Percentiles rank a stretch among this genome's conserved stretches.
These are phyloP conservation scores for Volvox africanus DNA, from an alignment of 139 green algal species.

Conservation along the genomic window DNA sequence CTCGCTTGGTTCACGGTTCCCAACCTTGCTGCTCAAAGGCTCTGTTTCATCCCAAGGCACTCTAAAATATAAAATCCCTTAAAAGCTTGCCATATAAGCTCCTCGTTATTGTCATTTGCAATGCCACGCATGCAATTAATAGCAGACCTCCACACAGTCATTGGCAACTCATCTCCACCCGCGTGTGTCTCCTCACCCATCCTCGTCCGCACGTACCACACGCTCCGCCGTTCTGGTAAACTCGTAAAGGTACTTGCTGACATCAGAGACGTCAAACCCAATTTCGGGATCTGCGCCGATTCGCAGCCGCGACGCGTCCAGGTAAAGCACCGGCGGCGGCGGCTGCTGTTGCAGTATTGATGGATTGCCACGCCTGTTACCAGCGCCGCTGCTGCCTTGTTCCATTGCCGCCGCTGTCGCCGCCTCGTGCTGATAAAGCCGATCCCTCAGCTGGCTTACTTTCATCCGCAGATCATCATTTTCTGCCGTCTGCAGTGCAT, in stretches of 20 bases:
- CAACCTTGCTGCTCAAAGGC: too few relatives aligned
- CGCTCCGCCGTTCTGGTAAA: neutral
- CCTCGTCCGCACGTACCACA: neutral
- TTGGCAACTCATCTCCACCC: too few relatives aligned
- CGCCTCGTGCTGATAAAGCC: neutral
- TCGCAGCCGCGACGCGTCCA: constrained; percentile 4
- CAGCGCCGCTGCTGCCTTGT: neutral
- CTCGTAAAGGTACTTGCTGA: neutral
- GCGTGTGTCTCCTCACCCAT: too few relatives aligned
- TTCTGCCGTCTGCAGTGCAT: neutral
- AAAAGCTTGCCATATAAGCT: too few relatives aligned
- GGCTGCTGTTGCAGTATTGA: neutral
- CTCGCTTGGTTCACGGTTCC: too few relatives aligned
- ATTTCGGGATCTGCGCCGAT: neutral
- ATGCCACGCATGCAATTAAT: too few relatives aligned
- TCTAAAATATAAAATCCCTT: too few relatives aligned
- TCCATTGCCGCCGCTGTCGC: neutral
- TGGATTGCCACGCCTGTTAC: neutral
- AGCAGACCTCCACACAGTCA: too few relatives aligned
- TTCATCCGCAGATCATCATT: neutral
- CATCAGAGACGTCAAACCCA: neutral
- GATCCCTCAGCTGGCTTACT: neutral
- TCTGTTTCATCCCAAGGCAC: too few relatives aligned
- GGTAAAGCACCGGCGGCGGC: neutral
- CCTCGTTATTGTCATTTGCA: too few relatives aligned